These are phyloP conservation scores for Kodamaea suecica DNA, from an alignment of 1,139 yeast species.

Conservation along the genomic window DNA sequence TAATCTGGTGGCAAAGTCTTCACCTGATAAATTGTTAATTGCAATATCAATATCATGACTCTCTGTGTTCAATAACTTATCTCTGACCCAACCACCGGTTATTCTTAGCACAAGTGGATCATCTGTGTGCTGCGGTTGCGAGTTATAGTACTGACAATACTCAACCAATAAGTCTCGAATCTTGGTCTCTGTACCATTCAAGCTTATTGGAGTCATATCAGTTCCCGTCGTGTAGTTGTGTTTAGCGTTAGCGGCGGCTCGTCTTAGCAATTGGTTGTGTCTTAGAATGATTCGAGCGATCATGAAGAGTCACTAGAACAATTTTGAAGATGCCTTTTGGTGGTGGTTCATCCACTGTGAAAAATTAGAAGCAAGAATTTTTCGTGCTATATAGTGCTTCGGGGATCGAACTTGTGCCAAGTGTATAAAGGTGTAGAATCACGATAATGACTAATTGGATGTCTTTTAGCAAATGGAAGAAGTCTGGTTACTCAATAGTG, in stretches of 20 bases:
- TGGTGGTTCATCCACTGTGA: too few relatives aligned
- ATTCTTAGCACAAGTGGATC: conserved; percentile 56
- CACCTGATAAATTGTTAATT: conserved; percentile 78
- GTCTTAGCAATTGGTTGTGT: background rate
- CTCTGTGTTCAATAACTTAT: conserved; percentile 73
- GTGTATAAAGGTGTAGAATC: too few relatives aligned
- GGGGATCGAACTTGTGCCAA: conserved; percentile 83
- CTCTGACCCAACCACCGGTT: conserved; percentile 99
- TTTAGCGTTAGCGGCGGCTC: background rate
- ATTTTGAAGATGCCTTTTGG: background rate
- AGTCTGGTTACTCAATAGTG: too few relatives aligned
- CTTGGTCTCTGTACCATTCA: conserved; percentile 47
- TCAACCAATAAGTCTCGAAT: conserved; percentile 46
- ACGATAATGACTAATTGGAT: too few relatives aligned
- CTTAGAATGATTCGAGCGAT: background rate
- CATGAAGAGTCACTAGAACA: background rate
- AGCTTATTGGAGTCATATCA: conserved; percentile 21
- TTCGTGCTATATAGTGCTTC: conserved; percentile 57
- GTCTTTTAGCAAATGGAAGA: too few relatives aligned
- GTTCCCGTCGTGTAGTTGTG: background rate
- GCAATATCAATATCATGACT: conserved; percentile 93
- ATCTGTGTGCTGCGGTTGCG: conserved; percentile 13
- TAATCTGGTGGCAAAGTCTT: conserved; percentile 71
- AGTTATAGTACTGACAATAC: conserved; percentile 38
- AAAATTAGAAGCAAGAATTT: background rate